phyloP scores from a whole-genome alignment of 257 asterid genomes.

The Solanum virginianum region DNA sequence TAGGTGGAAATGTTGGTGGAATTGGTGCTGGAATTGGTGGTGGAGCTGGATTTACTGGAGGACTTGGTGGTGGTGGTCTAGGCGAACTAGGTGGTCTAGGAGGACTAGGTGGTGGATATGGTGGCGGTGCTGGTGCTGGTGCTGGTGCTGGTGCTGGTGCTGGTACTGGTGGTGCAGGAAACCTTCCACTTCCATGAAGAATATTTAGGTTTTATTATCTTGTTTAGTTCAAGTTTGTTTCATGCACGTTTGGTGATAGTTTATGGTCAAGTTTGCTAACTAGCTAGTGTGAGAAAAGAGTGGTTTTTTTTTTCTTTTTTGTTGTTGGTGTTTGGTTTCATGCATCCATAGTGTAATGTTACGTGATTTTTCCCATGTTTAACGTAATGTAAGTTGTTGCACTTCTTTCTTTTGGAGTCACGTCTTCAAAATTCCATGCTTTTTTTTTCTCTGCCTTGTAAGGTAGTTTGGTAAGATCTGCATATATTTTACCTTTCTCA shows the following conservation, averaged over 20 bases:
- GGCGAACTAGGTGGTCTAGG: slow-evolving; percentile 6
- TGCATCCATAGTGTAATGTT: background rate
- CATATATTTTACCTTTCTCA: rapidly evolving
- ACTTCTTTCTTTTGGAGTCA: background rate
- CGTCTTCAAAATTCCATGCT: background rate
- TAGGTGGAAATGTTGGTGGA: slow-evolving; percentile 7
- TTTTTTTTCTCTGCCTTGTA: background rate
- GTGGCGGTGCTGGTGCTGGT: background rate
- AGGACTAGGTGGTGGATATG: background rate
- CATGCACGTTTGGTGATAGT: background rate
- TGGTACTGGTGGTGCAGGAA: slow-evolving; percentile 4
- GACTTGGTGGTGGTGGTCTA: slow-evolving; percentile 4
- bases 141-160: slow-evolving; percentile 16
- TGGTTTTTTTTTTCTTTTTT: background rate
- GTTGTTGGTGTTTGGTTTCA: background rate
- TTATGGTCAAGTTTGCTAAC: background rate
- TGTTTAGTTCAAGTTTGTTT: background rate
- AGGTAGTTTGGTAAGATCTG: no score
- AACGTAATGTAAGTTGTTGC: background rate
- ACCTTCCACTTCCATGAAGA: slow-evolving; percentile 21
- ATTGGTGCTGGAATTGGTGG: background rate
- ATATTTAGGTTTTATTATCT: background rate
- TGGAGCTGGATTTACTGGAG: slow-evolving; percentile 1
- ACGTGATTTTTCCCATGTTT: background rate
- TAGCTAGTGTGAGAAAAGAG: background rate